These are phyloP conservation scores for Penicillium samsonianum DNA, from an alignment of 495 filamentous ascomycete species.

Conservation along the genomic window DNA sequence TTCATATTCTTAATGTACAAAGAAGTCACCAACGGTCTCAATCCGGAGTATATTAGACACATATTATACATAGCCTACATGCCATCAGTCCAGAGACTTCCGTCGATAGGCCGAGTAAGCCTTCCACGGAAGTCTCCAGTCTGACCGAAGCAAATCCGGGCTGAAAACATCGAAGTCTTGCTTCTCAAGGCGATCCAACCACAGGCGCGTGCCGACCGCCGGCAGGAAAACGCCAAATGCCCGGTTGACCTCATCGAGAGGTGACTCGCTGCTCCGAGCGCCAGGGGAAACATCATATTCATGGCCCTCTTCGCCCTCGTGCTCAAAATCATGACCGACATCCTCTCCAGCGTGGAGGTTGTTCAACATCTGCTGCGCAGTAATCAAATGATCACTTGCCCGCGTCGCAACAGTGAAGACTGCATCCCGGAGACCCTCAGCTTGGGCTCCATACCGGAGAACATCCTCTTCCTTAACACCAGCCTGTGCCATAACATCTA, in stretches of 20 bases:
- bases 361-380: constrained; percentile 85
- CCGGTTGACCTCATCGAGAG: constrained; percentile 58
- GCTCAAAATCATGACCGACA: constrained; percentile 83
- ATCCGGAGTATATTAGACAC: constrained; percentile 6
- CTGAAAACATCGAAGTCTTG: constrained; percentile 81
- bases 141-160: constrained; percentile 61
- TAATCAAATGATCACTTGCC: constrained; percentile 93
- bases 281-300: constrained; percentile 47
- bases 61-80: constrained; percentile 22
- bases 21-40: neutral
- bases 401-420: constrained; percentile 90
- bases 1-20: constrained; percentile 3
- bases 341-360: constrained; percentile 70
- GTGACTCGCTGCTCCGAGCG: constrained; percentile 41
- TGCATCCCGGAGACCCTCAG: constrained; percentile 79
- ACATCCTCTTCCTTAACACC: constrained; percentile 86
- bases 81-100: constrained; percentile 52
- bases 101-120: constrained; percentile 70
- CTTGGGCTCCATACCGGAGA: constrained; percentile 72
- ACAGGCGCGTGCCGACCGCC: constrained; percentile 73
- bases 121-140: constrained; percentile 89
- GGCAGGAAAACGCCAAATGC: constrained; percentile 80
- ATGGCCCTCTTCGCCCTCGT: constrained; percentile 76
- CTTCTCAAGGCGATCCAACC: constrained; percentile 74
- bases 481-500: constrained; percentile 84